A percentile compares a stretch with the other conserved stretches of the same genome.
These are phyloP conservation scores for Lactarius hengduanensis DNA, from an alignment of 768 basidiomycete species.

Conservation along the genomic window DNA sequence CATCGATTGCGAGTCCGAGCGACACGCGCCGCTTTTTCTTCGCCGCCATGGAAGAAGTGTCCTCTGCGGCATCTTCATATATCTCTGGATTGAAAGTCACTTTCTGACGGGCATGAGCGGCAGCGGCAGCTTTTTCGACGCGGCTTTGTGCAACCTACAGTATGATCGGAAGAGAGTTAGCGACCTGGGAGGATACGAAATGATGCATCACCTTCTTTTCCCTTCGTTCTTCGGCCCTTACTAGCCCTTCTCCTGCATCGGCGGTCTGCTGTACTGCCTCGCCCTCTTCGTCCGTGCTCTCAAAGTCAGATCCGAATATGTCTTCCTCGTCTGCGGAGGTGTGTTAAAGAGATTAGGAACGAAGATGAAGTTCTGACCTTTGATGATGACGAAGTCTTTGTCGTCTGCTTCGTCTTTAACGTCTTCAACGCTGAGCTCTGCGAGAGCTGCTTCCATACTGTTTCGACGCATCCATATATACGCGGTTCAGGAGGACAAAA, in stretches of 20 bases:
- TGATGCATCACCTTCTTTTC: conserved; percentile 44
- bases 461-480: conserved; percentile 15
- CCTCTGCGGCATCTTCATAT: conserved; percentile 31
- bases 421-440: conserved; percentile 57
- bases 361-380: conserved; percentile 44
- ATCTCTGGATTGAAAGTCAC: conserved; percentile 65
- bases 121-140: conserved; percentile 61
- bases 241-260: conserved; percentile 55
- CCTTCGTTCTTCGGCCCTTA: conserved; percentile 58
- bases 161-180: conserved; percentile 5
- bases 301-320: conserved; percentile 80
- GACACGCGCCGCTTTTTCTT: conserved; percentile 51
- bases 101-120: conserved; percentile 63
- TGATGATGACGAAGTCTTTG: conserved; percentile 63
- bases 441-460: conserved; percentile 78
- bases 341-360: not conserved
- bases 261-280: conserved; percentile 46
- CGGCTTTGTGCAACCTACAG: conserved; percentile 53
- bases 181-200: not conserved
- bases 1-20: conserved; percentile 53
- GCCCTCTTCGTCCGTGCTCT: conserved; percentile 72
- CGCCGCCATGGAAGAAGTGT: conserved; percentile 31
- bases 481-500: not conserved
- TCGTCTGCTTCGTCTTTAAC: conserved; percentile 62
- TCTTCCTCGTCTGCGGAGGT: conserved; percentile 71